phyloP scores from a whole-genome alignment of 805 yeast genomes.

The Brettanomyces sp. region DNA sequence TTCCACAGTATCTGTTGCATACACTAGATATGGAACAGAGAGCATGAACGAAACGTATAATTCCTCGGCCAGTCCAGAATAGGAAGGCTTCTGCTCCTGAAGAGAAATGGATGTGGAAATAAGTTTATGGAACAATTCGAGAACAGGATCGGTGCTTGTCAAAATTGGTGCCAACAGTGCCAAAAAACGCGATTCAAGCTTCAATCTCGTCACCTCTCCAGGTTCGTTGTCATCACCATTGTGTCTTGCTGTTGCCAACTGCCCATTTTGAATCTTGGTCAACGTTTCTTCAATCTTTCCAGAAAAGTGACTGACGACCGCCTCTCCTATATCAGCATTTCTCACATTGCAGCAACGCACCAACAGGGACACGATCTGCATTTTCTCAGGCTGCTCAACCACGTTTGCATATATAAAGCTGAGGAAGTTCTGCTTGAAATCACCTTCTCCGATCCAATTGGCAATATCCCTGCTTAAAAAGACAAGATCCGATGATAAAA shows the following conservation, averaged over 20 bases:
- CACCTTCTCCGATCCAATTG: constrained; percentile 41
- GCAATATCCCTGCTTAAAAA: constrained; percentile 43
- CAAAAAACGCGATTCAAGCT: constrained; percentile 61
- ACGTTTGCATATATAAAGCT: constrained; percentile 60
- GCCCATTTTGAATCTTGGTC: constrained; percentile 14
- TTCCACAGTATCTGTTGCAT: constrained; percentile 17
- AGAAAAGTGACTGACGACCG: constrained; percentile 61
- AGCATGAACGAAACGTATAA: constrained; percentile 52
- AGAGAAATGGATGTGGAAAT: constrained; percentile 47
- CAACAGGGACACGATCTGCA: constrained; percentile 60
- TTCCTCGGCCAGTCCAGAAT: constrained; percentile 60
- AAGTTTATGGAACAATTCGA: constrained; percentile 42
- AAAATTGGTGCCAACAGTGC: constrained; percentile 59
- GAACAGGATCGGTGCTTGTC: constrained; percentile 30
- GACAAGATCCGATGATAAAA: constrained; percentile 33
- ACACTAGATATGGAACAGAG: constrained; percentile 48
- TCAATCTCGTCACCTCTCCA: constrained; percentile 63
- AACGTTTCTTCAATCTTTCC: constrained; percentile 50
- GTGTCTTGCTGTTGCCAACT: constrained; percentile 6
- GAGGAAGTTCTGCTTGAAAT: constrained; percentile 49
- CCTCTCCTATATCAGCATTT: constrained; percentile 57
- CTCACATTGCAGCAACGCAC: constrained; percentile 57
- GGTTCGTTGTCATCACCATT: constrained; percentile 23
- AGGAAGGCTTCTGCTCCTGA: constrained; percentile 30
- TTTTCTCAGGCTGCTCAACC: constrained; percentile 87